Conservation (phyloP, 441 rosid species). For the Croton setiger region DNA sequence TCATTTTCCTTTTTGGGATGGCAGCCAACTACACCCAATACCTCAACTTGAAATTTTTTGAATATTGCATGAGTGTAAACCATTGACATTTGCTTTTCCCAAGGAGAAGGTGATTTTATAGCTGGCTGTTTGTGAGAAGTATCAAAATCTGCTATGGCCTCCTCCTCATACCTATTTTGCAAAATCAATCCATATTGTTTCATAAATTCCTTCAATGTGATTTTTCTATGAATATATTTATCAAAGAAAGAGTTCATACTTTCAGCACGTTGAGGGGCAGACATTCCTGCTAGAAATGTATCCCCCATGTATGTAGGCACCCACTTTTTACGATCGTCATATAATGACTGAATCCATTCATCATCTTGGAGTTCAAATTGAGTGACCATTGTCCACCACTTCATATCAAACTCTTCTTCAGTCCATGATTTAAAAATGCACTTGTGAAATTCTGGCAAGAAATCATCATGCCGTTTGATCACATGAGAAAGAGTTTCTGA, state of each 20-base stretch:
- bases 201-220: conserved; percentile 66
- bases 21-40: conserved; percentile 78
- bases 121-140: conserved; percentile 76
- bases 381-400: conserved; percentile 70
- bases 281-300: conserved; percentile 66
- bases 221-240: conserved; percentile 70
- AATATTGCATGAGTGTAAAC: conserved; percentile 75
- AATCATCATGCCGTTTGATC: conserved; percentile 52
- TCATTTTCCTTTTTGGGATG: conserved; percentile 73
- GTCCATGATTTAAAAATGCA: conserved; percentile 76
- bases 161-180: conserved; percentile 76
- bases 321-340: conserved; percentile 74
- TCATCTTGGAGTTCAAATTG: conserved; percentile 61
- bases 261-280: conserved; percentile 60
- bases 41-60: conserved; percentile 75
- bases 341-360: conserved; percentile 54
- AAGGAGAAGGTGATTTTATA: conserved; percentile 77
- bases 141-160: conserved; percentile 79
- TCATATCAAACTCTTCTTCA: conserved; percentile 65
- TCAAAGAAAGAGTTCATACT: conserved; percentile 69
- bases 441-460: conserved; percentile 63
- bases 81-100: conserved; percentile 72
- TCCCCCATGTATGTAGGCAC: conserved; percentile 67
- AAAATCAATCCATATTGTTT: conserved; percentile 60
- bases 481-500: conserved; percentile 60